Evolutionary conservation across 495 filamentous ascomycete species (phyloP), one percentile per base, ranked within the genome.

Genomic region (Trichoderma asperelloides): DNA sequence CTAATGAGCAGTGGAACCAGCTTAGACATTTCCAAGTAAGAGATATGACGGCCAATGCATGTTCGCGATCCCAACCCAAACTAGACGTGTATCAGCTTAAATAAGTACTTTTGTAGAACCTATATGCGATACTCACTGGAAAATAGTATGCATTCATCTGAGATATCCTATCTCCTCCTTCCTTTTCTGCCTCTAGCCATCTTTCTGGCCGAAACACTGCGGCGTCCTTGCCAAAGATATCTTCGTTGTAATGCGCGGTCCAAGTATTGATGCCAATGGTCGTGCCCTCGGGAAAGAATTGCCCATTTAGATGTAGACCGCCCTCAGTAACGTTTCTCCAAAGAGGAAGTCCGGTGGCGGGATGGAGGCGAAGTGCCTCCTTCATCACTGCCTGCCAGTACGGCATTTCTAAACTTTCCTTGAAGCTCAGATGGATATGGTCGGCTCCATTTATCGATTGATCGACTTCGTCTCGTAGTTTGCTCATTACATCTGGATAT

Each of bases 41-140:
- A 81, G 41, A 90, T 83, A 70, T 89, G 87, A 67, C 83, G 84
- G 21, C 87, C 88, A 72, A 91, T 84, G 72, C 88, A 90, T n/a
- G 82, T 82, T 25, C 88, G 73, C 5, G 78, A 78, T 49, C 88
- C 88, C 1, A 79, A 79, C 12, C 88, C 86, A 76, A 91, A 91
- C 68, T 78, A 69, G 16, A 15, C 2, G n/a, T 30, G 23, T 33
- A 16, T 57, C 16, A 66, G 45, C 15, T 39, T 33, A 6, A 12
- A 40, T 62, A 11, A 49, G 18, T 33, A 47, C 1, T 11, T 25
- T 30, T 11, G 13, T 23, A 23, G 62, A 9, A 33, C 2, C 1
- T 13, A 45, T 11, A 2, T 13, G 18, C 15, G 21, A 27, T 13
- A 69, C 71, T 64, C 37, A 75, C 72, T 18, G 74, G 67, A 41